A percentile compares a stretch with the other conserved stretches of the same genome.
These are phyloP conservation scores for Penicillium sp. DNA, from an alignment of 2,329 filamentous ascomycete genomes.

Conservation along the genomic window DNA sequence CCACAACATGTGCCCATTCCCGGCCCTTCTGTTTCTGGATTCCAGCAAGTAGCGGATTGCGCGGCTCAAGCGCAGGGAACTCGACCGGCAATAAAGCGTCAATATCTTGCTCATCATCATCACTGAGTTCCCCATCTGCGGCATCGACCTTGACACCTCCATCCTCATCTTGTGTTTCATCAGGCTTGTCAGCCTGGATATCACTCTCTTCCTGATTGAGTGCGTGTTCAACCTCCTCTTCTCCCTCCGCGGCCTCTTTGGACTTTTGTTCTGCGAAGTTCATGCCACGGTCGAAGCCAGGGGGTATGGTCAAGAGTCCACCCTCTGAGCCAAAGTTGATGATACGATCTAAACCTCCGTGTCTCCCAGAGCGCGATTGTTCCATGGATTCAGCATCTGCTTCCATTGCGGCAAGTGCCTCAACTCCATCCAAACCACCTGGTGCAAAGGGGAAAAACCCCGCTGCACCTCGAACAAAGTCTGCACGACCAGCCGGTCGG, in stretches of 20 bases:
- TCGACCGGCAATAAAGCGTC: constrained; percentile 88
- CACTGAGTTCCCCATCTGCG: constrained; percentile 28
- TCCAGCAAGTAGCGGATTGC: constrained; percentile 70
- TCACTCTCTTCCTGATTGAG: constrained; percentile 50
- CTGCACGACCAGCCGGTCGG: constrained; percentile 80
- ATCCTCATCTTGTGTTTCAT: constrained; percentile 24
- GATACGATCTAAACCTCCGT: constrained; percentile 70
- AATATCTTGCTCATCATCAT: constrained; percentile 60
- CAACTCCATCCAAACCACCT: constrained; percentile 82
- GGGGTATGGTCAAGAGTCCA: constrained; percentile 76
- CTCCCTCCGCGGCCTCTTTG: constrained; percentile 60
- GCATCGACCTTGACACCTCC: constrained; percentile 17
- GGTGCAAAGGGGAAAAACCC: constrained; percentile 95
- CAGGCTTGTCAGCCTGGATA: constrained; percentile 54
- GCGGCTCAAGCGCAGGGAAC: constrained; percentile 86
- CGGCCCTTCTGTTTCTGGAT: constrained; percentile 71
- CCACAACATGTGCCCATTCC: constrained; percentile 98
- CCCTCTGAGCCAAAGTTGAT: constrained; percentile 79
- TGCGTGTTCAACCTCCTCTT: constrained; percentile 68
- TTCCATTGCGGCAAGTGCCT: constrained; percentile 81
- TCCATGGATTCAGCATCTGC: constrained; percentile 65
- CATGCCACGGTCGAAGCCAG: constrained; percentile 78
- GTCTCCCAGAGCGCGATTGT: constrained; percentile 37
- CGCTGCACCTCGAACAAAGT: constrained; percentile 89
- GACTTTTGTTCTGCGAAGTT: constrained; percentile 65